These are phyloP conservation scores for Xylaria venustula DNA, from an alignment of 495 filamentous ascomycete genomes.

Conservation along the genomic window DNA sequence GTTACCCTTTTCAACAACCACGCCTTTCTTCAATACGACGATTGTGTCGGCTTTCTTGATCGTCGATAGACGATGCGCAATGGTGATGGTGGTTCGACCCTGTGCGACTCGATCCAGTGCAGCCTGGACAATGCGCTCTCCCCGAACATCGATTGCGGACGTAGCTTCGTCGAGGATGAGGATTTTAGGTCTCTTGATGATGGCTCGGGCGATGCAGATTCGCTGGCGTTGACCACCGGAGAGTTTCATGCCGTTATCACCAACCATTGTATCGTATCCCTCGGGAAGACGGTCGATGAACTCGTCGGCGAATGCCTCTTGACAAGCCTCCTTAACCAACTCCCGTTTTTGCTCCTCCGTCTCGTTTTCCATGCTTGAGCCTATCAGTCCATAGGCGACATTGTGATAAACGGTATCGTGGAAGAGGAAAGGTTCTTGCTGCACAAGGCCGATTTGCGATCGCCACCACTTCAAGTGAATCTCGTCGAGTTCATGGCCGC, in stretches of 20 bases:
- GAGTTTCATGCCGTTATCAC: constrained; percentile 53
- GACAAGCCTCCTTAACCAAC: constrained; percentile 57
- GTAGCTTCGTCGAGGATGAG: constrained; percentile 87
- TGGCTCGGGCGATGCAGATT: constrained; percentile 67
- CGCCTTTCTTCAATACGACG: constrained; percentile 60
- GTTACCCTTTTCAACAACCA: constrained; percentile 67
- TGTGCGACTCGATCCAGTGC: constrained; percentile 65
- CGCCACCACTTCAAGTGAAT: constrained; percentile 66
- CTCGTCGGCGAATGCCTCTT: constrained; percentile 56
- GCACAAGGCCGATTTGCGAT: constrained; percentile 65
- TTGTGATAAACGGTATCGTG: constrained; percentile 68
- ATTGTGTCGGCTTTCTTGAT: constrained; percentile 71
- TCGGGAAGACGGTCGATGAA: constrained; percentile 63
- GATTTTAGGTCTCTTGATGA: constrained; percentile 71
- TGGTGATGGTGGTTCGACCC: constrained; percentile 73
- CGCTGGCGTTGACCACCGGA: constrained; percentile 63
- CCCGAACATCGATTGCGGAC: constrained; percentile 71
- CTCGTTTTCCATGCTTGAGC: constrained; percentile 54
- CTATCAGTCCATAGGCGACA: constrained; percentile 59
- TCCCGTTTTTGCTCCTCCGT: constrained; percentile 50
- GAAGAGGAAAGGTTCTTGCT: constrained; percentile 74
- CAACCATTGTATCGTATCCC: constrained; percentile 51
- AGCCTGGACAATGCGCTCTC: constrained; percentile 69
- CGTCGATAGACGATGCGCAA: constrained; percentile 70
- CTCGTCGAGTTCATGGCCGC: constrained; percentile 53